Conservation (phyloP, 2,329 filamentous ascomycete species). For the Tolypocladium nubicola region DNA sequence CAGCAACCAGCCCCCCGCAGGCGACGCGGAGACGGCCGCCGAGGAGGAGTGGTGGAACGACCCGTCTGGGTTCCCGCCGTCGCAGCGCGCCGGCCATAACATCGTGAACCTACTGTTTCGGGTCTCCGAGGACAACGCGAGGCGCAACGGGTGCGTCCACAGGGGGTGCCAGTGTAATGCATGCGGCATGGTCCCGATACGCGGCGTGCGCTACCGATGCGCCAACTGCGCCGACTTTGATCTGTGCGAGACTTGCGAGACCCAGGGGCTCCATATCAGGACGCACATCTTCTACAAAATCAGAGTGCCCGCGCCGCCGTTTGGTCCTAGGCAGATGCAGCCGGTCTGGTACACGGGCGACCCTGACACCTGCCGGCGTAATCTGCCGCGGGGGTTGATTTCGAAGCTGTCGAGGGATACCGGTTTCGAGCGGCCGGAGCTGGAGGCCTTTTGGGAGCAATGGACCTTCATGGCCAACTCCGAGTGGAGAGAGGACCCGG, state of each 20-base stretch:
- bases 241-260: conserved; percentile 87
- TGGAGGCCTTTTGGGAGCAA: conserved; percentile 93
- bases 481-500: conserved; percentile 73
- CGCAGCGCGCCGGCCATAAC: conserved; percentile 57
- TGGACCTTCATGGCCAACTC: conserved; percentile 89
- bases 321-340: conserved; percentile 70
- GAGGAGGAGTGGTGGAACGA: conserved; percentile 45
- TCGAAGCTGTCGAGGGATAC: conserved; percentile 61
- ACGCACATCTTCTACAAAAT: conserved; percentile 98
- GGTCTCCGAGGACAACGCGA: conserved; percentile 87
- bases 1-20: conserved; percentile 15
- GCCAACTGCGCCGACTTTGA: conserved; percentile 95
- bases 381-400: conserved; percentile 56
- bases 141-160: conserved; percentile 81
- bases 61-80: conserved; percentile 23
- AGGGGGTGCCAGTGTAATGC: conserved; percentile 86
- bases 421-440: conserved; percentile 71
- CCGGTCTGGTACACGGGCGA: conserved; percentile 85
- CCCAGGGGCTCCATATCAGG: conserved; percentile 65
- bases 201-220: conserved; percentile 86
- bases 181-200: conserved; percentile 80
- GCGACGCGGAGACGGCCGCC: conserved; percentile 28
- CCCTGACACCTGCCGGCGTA: conserved; percentile 58
- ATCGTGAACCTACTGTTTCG: conserved; percentile 79
- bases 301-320: conserved; percentile 74